Evolutionary conservation across 257 asterid species (phyloP).

Genomic region (Solanum piurae): DNA sequence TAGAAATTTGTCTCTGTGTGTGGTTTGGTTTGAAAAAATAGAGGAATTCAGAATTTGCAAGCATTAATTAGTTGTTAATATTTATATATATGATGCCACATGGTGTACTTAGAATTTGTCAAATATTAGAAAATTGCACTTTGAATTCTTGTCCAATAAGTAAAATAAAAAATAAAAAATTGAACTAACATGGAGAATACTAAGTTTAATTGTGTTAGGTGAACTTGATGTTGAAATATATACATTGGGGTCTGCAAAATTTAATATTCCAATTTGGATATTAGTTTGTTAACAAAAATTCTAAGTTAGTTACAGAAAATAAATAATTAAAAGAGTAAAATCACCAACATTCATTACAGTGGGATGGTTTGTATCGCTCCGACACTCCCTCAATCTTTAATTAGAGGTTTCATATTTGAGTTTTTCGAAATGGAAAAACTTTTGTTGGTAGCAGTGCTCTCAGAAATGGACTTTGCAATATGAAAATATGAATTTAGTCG

Average conservation of each 20-base stretch:
- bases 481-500: rapidly evolving
- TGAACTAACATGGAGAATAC: background rate
- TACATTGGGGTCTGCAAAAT: background rate
- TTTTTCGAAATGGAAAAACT: rapidly evolving
- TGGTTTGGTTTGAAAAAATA: background rate
- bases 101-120: background rate
- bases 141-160: background rate
- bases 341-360: background rate
- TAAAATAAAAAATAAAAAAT: background rate
- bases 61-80: background rate
- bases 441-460: rapidly evolving
- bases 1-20: background rate
- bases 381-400: background rate
- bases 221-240: background rate
- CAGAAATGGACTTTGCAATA: background rate
- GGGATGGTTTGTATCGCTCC: background rate
- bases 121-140: background rate
- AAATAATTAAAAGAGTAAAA: background rate
- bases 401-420: background rate
- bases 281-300: background rate
- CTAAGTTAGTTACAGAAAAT: background rate
- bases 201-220: background rate
- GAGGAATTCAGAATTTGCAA: background rate
- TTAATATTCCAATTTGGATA: background rate
- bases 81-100: background rate